Percentiles rank a stretch among this genome's conserved stretches.
Evolutionary conservation across 2,329 filamentous ascomycete genomes (phyloP).

Genomic region (Claviceps spartinae): DNA sequence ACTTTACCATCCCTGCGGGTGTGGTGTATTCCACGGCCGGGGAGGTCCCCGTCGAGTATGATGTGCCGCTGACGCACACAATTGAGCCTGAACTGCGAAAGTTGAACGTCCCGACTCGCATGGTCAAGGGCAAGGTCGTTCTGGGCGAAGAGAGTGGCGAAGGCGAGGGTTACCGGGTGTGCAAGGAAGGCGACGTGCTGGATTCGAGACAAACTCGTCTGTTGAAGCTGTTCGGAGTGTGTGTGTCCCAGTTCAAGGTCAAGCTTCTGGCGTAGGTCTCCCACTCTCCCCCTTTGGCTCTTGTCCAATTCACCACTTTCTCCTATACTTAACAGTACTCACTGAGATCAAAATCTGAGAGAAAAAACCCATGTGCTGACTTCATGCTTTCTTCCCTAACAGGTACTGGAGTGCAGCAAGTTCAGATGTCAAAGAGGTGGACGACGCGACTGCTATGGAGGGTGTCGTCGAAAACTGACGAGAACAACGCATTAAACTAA

Average conservation of each 20-base stretch:
- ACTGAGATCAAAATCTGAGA: neutral
- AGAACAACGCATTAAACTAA: neutral
- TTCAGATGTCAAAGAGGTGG: constrained; percentile 44
- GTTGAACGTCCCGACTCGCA: constrained; percentile 75
- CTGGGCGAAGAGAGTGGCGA: constrained; percentile 45
- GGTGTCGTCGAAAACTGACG: constrained; percentile 16
- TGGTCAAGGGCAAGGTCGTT: constrained; percentile 79
- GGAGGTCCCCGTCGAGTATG: constrained; percentile 65
- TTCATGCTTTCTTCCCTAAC: neutral
- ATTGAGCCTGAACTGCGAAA: constrained; percentile 83
- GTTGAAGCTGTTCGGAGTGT: constrained; percentile 85
- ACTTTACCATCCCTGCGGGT: constrained; percentile 73
- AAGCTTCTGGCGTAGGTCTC: constrained; percentile 54
- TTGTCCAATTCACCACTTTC: neutral
- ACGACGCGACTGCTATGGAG: constrained; percentile 26
- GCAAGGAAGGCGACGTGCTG: constrained; percentile 69
- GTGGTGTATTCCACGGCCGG: constrained; percentile 68
- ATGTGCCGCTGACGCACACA: constrained; percentile 75
- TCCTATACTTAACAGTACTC: neutral
- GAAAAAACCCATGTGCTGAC: neutral
- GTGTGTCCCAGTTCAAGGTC: constrained; percentile 81
- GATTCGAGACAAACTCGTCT: constrained; percentile 88
- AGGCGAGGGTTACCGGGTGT: constrained; percentile 56
- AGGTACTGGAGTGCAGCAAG: constrained; percentile 51
- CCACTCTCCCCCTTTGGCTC: too few relatives aligned